Evolutionary conservation across 2,329 filamentous ascomycete species (phyloP), one percentile per base, ranked within the genome.

Genomic region (Penicillium thymicola): DNA sequence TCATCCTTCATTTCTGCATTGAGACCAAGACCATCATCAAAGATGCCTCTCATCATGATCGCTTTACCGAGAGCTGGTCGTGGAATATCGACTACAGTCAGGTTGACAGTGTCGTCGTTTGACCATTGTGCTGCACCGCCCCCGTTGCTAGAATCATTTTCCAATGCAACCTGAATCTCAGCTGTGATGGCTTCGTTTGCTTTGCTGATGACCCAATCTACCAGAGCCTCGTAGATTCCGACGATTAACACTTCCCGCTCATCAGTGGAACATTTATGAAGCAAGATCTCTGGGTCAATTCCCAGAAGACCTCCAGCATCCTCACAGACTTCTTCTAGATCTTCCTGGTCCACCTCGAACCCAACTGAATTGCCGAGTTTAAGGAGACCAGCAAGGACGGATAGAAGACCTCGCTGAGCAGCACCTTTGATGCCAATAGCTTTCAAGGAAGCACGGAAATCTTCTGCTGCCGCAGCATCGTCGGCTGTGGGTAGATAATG

Each of bases 1-100:
- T 99, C 94, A 60, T 93, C 88, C 68, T 93, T 96, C 92, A 99
- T 97, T 78, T 99, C 94, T 0, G 89, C 83, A 66, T 97, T 97
- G 76, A 99, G 97, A 50, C 94, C 94, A 21, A 88, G 80, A n/a
- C 81, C 85, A 66, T 97, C 94, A 64, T 99, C 93, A 66, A 99
- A 99, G 36, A 97, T 85, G 14, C 90, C 90, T 38, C 91, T 89
- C 78, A 99, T 85, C 13, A 90, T 86, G n/a, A 95, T 76, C 0
- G 93, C 94, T 74, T 94, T 97, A 57, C 89, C 92, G 0, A 99
- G 80, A 1, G 84, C 81, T 30, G 90, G 86, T 60, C 87, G 85
- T 0, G 94, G 91, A 9, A 97, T 82, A 64, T 97, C 94, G 6
- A 99, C 78, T 9, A 99, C 81, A 0, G 91, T 95, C 59, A 99